Conservation (phyloP, 345 rosid species). For the Clarkia xantiana region DNA sequence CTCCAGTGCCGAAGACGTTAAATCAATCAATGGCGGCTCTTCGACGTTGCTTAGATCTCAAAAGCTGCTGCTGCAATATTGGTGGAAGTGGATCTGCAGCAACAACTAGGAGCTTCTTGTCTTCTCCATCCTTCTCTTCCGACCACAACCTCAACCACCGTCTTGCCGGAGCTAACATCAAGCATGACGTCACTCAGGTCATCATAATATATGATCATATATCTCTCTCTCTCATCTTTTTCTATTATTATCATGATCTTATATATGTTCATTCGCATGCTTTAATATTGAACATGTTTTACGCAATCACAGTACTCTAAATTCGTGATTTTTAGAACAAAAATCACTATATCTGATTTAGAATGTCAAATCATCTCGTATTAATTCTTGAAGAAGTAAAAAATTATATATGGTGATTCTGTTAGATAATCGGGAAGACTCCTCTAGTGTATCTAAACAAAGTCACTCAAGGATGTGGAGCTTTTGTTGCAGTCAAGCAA, state of each 20-base stretch:
- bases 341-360: neutral
- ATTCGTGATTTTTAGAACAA: neutral
- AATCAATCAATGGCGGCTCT: too few species aligned
- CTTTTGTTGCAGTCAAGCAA: conserved; percentile 73
- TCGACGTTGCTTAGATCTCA: too few species aligned
- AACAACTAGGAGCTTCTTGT: conserved; percentile 1
- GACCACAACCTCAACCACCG: neutral
- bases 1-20: too few species aligned
- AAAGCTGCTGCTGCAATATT: too few species aligned
- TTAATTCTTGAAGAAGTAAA: neutral
- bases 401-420: neutral
- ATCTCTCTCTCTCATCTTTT: neutral
- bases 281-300: neutral
- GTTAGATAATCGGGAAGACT: conserved; percentile 5
- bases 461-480: conserved; percentile 86
- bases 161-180: neutral
- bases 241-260: neutral
- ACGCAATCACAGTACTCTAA: neutral
- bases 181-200: conserved; percentile 4
- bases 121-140: neutral
- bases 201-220: neutral
- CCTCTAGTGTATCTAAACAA: conserved; percentile 58
- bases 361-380: neutral
- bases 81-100: too few species aligned
- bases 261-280: neutral